Base-by-base conservation (phyloP, 1,139 yeast genomes). In the Zygosaccharomyces sapae region DNA sequence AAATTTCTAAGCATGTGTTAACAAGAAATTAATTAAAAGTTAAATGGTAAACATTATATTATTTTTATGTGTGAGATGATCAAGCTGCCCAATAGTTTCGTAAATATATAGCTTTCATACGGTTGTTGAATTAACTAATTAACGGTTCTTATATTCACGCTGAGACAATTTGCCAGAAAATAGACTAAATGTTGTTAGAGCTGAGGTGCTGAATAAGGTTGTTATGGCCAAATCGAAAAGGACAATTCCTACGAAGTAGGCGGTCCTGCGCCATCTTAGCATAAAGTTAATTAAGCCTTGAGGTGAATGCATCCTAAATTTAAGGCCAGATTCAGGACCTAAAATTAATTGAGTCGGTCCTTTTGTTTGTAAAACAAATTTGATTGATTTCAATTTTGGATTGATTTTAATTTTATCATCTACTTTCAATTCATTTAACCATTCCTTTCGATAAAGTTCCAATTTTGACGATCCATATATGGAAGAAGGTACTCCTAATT, bases 281-380 rank as follows among this genome's bases (percentile, higher is more conserved):
- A 64, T 61, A 22, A 62, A 46, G 43, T 63, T 61, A 41, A 66
- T 51, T 43, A 62, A 38, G 7, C 62, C 65, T 40, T 61, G 62
- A 3, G 53, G 49, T 36, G 59, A 61, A 41, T 52, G 53, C 54
- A 58, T 54, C 35, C 59, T 51, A 12, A 59, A 54, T 13, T 43
- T 51, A 12, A 59, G 29, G 6, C 42, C 45, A 2, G 64, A 60
- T 5, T 53, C 50, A 3, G 58, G 54, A 2, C 44, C 49, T 16
- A 59, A 44, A 12, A 55, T 43, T 10, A 59, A 13, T 24, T 43
- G 38, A 10, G 49, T 43, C 9, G 34, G 42, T 19, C 43, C 38
- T 16, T 44, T 40, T 19, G 43, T 12, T 22, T 41, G 41, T 16
- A 54, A 46, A 5, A 41, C 30, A 27, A 56, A 40, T n/a, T 38